Evolutionary conservation across 441 rosid genomes (phyloP), one percentile per base, ranked within the genome.

Genomic region (Jatropha multifida): DNA sequence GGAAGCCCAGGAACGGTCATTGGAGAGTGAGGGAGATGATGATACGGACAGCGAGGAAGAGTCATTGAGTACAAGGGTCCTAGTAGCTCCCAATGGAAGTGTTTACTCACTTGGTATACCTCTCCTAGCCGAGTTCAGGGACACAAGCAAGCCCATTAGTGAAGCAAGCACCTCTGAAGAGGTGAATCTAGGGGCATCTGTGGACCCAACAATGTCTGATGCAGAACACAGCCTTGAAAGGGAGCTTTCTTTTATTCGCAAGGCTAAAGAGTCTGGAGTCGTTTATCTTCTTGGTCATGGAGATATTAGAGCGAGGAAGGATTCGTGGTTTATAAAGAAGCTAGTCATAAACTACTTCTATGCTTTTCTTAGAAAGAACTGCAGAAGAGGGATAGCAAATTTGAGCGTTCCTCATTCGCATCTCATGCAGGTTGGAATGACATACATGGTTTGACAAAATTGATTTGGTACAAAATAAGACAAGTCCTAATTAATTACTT

Each of bases 221-320:
- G 82, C 90, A 0, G 98, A 91, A 68, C 97, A 90, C 76, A 90
- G 97, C 84, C 90, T 95, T 27, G 97, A 94, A 79, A 90, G 97
- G 73, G 99, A 92, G 87, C 84, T 96, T 14, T 92, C 98, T 41
- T 96, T 96, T 80, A 88, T 96, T 75, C 90, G 85, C 81, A 90
- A 88, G 83, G 98, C 99, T 15, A 92, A 92, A 82, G 97, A 92
- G 79, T 92, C 94, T 4, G 99, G 98, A n/a, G 95, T 95, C 0
- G 99, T 95, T 71, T 93, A 96, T 89, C 92, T 96, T 76, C 99
- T 96, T 0, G 99, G 99, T 38, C 99, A 92, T 15, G 99, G 99
- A 3, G 98, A 94, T 77, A 96, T 96, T 40, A 86, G 98, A 80
- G 98, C 99, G 54, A 90, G 92, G 82, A 96, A 93, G 77, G 96